Base-by-base conservation (phyloP, 2,329 filamentous ascomycete genomes). In the Hawksworthiomyces lignivorus region DNA sequence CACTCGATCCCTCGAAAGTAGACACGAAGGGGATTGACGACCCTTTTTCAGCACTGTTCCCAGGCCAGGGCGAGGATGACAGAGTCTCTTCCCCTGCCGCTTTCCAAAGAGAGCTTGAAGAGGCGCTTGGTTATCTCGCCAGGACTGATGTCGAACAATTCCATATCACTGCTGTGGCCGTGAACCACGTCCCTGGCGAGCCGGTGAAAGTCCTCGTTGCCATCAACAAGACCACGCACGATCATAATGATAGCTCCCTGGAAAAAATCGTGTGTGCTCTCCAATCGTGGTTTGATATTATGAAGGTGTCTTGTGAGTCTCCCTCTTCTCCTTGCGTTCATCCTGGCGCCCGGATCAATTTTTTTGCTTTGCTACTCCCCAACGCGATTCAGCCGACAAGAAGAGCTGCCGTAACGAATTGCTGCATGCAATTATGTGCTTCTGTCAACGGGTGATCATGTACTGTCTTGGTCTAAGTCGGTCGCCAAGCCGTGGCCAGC, bases 111-210 rank as follows among this genome's bases (percentile, higher is more conserved):
- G 5, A 30, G 8, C 36, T 46, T 9, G 28, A 33, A n/a, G 10
- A 39, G 1, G 15, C 31, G 8, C 39, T 46, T 3, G 44, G 39
- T 11, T 46, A 27, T n/a, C 44, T 46, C 19, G 5, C 36, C 14
- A 18, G 15, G 12, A 12, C 36, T 18, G 44, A 46, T 15, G 27
- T 32, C 26, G 8, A 46, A 9, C 21, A 35, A 4, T 8, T 33
- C 12, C 39, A 46, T 14, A 30, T 46, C 20, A 33, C 39, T 4
- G 44, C 39, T 6, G 44, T 46, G 2, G 36, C 31, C 11, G 24
- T 43, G 3, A 39, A 39, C 9, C 26, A 32, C 17, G 10, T 18
- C 19, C 5, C 20, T 3, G 7, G 10, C n/a, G 21, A 20, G 15
- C 12, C 21, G 14, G 7, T 19, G 3, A 10, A 26, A 14, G 39